These are phyloP conservation scores for Pichia inconspicua DNA, from an alignment of 1,139 yeast species.

Conservation along the genomic window DNA sequence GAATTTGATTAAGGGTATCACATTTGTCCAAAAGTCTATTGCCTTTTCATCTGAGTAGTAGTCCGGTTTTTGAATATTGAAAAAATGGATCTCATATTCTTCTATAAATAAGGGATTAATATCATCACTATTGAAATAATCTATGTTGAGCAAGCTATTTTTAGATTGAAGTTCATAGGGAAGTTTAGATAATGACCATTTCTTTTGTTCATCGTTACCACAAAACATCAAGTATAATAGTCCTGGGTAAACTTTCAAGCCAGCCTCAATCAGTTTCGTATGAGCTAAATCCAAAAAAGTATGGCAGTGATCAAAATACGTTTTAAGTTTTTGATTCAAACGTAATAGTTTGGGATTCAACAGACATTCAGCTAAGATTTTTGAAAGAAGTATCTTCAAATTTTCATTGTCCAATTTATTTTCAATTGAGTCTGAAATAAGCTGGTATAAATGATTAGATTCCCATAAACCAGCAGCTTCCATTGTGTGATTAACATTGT, in stretches of 20 bases:
- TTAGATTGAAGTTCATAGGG: conserved; percentile 13
- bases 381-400: conserved; percentile 10
- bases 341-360: conserved; percentile 45
- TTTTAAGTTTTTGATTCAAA: conserved; percentile 27
- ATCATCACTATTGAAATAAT: conserved; percentile 16
- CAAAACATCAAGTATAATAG: conserved; percentile 45
- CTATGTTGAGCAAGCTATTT: neutral
- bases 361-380: conserved; percentile 40
- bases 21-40: conserved; percentile 46
- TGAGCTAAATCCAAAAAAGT: conserved; percentile 12
- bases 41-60: conserved; percentile 39
- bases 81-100: conserved; percentile 47
- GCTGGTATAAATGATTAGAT: conserved; percentile 28
- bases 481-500: conserved; percentile 44
- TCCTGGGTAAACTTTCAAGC: conserved; percentile 36
- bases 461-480: conserved; percentile 50
- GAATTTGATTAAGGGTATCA: conserved; percentile 35
- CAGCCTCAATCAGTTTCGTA: conserved; percentile 5
- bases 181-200: conserved; percentile 39
- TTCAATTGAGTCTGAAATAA: conserved; percentile 21
- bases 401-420: conserved; percentile 21
- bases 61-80: conserved; percentile 45
- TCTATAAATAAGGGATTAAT: conserved; percentile 35
- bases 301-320: conserved; percentile 17
- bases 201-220: conserved; percentile 38